These are phyloP conservation scores for Ceratocystis eucalypticola DNA, from an alignment of 2,329 filamentous ascomycete species.

Conservation along the genomic window DNA sequence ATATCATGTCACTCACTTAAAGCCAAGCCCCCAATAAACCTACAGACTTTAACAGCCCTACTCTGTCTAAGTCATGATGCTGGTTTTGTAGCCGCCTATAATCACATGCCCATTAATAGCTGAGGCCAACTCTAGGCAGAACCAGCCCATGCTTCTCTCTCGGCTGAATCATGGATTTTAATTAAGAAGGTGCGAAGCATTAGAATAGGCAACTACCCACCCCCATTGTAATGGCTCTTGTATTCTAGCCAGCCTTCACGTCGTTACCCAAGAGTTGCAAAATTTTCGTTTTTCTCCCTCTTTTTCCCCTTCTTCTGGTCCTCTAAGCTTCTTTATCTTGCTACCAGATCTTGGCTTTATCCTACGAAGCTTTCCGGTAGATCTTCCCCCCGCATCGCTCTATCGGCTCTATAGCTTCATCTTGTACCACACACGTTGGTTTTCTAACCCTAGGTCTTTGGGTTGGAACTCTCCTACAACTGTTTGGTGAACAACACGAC, in stretches of 20 bases:
- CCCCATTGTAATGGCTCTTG: background rate
- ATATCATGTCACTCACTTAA: no score
- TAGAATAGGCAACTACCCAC: background rate
- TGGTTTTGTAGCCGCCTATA: background rate
- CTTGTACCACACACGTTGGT: conserved; percentile 1
- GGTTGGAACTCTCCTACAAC: conserved; percentile 3
- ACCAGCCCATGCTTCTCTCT: background rate
- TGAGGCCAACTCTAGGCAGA: background rate
- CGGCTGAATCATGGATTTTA: background rate
- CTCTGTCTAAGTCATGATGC: background rate
- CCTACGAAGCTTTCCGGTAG: background rate
- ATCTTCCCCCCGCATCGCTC: background rate
- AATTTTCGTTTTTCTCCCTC: background rate
- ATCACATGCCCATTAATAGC: background rate
- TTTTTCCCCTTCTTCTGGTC: background rate
- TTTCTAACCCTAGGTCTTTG: conserved; percentile 7
- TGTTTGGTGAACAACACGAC: background rate
- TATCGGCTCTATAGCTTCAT: conserved; percentile 4
- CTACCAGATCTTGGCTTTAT: background rate
- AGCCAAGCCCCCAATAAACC: no score
- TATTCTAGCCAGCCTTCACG: background rate
- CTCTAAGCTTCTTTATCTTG: background rate
- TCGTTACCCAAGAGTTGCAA: background rate
- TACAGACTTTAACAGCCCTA: background rate
- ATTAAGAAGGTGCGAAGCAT: background rate